A percentile compares a stretch with the other conserved stretches of the same genome.
Evolutionary conservation across 2,329 filamentous ascomycete genomes (phyloP).

Genomic region (Colletotrichum godetiae): DNA sequence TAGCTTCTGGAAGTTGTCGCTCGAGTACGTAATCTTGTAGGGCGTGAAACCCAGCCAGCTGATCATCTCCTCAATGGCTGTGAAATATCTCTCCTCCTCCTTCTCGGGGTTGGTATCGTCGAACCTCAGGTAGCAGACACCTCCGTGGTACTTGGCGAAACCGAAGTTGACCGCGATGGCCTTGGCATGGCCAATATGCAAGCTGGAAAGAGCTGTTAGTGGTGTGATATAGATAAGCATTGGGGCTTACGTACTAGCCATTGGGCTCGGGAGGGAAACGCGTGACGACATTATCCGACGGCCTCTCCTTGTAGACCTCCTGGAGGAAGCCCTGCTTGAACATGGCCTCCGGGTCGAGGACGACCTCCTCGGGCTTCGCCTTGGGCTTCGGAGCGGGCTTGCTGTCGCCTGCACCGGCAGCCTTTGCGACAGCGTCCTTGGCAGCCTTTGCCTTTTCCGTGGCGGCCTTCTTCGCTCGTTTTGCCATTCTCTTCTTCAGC

Average conservation of each 20-base stretch:
- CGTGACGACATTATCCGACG: conserved; percentile 71
- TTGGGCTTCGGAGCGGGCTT: conserved; percentile 48
- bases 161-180: conserved; percentile 97
- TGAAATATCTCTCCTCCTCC: conserved; percentile 91
- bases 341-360: conserved; percentile 72
- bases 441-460: conserved; percentile 62
- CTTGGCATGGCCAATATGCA: conserved; percentile 85
- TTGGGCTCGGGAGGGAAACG: conserved; percentile 91
- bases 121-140: conserved; percentile 73
- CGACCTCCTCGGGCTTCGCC: conserved; percentile 55
- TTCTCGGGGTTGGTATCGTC: conserved; percentile 97
- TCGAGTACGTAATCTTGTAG: conserved; percentile 81
- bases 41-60: conserved; percentile 76
- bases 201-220: conserved; percentile 4
- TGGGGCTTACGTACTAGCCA: conserved; percentile 65
- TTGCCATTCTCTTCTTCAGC: conserved; percentile 70
- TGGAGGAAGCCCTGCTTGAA: conserved; percentile 84
- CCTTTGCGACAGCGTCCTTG: conserved; percentile 45
- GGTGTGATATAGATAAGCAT: conserved; percentile 63
- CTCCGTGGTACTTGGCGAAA: conserved; percentile 86
- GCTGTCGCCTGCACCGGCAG: conserved; percentile 43
- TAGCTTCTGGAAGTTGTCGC: conserved; percentile 88
- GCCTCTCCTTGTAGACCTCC: conserved; percentile 77
- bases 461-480: conserved; percentile 67
- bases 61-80: conserved; percentile 89